Evolutionary conservation across 495 filamentous ascomycete species (phyloP), one percentile per base, ranked within the genome.

Genomic region (Aspergillus saccharolyticus): DNA sequence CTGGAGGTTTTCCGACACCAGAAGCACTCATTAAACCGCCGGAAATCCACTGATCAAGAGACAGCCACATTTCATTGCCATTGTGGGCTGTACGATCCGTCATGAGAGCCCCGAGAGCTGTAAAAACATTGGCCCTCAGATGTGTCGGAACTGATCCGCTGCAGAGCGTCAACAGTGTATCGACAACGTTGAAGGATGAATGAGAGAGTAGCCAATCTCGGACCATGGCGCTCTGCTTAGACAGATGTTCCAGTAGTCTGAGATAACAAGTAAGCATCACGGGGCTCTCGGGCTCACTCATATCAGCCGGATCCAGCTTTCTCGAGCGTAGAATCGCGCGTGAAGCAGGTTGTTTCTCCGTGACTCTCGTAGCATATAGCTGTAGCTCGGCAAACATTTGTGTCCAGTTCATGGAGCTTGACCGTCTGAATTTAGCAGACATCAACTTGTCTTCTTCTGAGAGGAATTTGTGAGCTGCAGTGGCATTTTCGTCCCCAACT

Each of bases 181-280:
- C 83, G 21, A 85, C 75, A 17, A 94, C 71, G 55, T 80, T 78
- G 59, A 86, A 80, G 1, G 75, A 76, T 39, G 82, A 72, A 62
- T 88, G 82, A n/a, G 79, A 70, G 14, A 91, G 67, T 57, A 96
- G 74, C 75, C 84, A 93, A 25, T 78, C 68, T 56, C 90, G 76
- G 9, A 89, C 86, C n/a, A 72, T 66, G 42, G 76, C 73, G 66
- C 89, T 91, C 60, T 90, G 78, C 12, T 79, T 74, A 48, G 83
- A 86, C 22, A 97, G 71, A 66, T 93, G 90, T 4, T 88, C 82
- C 56, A 95, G 89, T 7, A 99, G 78, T 10, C 91, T 84, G 42
- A 99, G 78, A 65, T 96, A 96, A 60, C 89, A 91, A 66, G 96
- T 91, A 28, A 97, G 77, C 89, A 97, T 96, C 63, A 94, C 84